phyloP scores from a whole-genome alignment of 192 early-diverging fungal genomes.

The Coemansia sp. region DNA sequence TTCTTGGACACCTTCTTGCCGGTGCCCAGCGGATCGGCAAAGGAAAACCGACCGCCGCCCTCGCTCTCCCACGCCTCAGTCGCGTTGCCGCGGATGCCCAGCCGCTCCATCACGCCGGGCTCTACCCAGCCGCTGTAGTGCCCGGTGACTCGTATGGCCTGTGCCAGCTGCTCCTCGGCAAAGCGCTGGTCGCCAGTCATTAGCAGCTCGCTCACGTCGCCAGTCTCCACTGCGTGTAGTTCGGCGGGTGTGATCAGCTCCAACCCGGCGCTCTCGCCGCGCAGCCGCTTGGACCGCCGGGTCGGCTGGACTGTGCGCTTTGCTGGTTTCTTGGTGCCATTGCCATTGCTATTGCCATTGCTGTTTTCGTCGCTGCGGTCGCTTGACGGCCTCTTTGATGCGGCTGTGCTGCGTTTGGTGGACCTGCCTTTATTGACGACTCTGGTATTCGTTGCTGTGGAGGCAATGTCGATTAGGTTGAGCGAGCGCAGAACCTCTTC shows the following conservation, averaged over 20 bases:
- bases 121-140: slow-evolving; percentile 69
- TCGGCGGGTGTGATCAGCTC: slow-evolving; percentile 24
- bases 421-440: slow-evolving; percentile 2
- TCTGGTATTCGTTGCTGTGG: neutral
- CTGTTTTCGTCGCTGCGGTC: neutral
- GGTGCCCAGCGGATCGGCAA: slow-evolving; percentile 58
- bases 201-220: slow-evolving; percentile 24
- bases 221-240: slow-evolving; percentile 34
- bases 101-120: slow-evolving; percentile 52
- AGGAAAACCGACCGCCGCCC: slow-evolving; percentile 71
- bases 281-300: slow-evolving; percentile 34
- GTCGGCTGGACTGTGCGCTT: slow-evolving; percentile 7
- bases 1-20: slow-evolving; percentile 40
- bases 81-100: slow-evolving; percentile 57
- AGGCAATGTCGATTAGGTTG: slow-evolving; percentile 21
- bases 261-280: slow-evolving; percentile 28
- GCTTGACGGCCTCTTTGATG: slow-evolving; percentile 1
- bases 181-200: slow-evolving; percentile 59
- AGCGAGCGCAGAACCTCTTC: slow-evolving; percentile 56
- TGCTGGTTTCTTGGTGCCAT: slow-evolving; percentile 1
- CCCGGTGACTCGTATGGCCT: slow-evolving; percentile 57
- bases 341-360: neutral
- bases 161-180: slow-evolving; percentile 31
- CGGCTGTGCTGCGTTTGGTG: slow-evolving; percentile 4
- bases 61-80: slow-evolving; percentile 70